Base-by-base conservation (phyloP, 495 filamentous ascomycete species). In the Penicillium arizonense region DNA sequence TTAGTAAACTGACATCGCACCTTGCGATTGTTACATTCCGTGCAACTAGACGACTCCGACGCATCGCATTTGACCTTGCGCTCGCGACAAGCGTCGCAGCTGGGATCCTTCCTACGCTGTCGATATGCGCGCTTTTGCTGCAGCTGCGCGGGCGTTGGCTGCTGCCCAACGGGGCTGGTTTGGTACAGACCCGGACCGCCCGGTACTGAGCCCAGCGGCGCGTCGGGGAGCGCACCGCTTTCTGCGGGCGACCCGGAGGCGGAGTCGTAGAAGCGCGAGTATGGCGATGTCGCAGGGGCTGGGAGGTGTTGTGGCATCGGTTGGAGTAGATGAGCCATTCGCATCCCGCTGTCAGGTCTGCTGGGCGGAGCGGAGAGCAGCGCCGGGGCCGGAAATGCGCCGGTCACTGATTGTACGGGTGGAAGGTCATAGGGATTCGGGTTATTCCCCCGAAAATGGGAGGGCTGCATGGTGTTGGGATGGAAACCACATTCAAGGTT, bases 1-100 rank as follows among this genome's bases (percentile, higher is more conserved):
- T 98, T 98, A 40, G 94, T 98, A 66, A 98, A 98, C 68, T 96
- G 93, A 64, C 94, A 98, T 65, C 94, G 95, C 43, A 96, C 92
- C 64, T 89, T 92, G 56, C 94, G 84, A 62, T 90, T 96, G 12
- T 88, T 89, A 73, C 94, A 98, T 74, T 98, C 94, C 3, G 93
- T 96, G 71, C 94, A 98, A 70, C 91, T 94, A 21, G 87, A 82
- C 35, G 89, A 96, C 58, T 98, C 94, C 44, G 94, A 97, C 30
- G 94, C 94, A 74, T 98, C 94, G 74, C 94, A 98, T 80, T 98
- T 98, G 72, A 98, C 94, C 77, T 98, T 98, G 55, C 94, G 84
- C 73, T 98, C 94, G 46, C 94, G 83, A 67, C 94, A 98, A 38
- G 94, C 94, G 74, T 98, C 94, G 71, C 94, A 98, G 66, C 93